Evolutionary conservation across 306 rosid genomes (phyloP).

Genomic region (Cucurbita maxima): DNA sequence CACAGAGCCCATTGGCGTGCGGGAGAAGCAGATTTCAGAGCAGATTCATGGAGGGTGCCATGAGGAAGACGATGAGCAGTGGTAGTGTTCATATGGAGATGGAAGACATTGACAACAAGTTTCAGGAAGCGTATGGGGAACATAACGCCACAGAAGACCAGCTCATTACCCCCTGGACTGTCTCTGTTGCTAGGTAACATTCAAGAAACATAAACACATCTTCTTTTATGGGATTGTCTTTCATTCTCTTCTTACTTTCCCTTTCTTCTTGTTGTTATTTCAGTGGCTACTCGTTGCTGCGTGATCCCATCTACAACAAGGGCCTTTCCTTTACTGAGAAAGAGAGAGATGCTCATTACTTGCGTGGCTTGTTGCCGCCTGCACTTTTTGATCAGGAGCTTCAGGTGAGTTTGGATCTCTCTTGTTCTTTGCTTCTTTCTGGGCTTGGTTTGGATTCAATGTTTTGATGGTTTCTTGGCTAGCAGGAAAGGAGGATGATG

Average conservation of each 20-base stretch:
- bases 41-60: conserved; percentile 24
- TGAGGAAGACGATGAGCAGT: conserved; percentile 43
- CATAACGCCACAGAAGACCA: conserved; percentile 2
- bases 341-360: conserved; percentile 90
- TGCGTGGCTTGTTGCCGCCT: conserved; percentile 94
- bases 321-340: conserved; percentile 76
- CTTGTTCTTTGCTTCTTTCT: not conserved
- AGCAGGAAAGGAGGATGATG: conserved; percentile 75
- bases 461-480: conserved; percentile 1
- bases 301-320: conserved; percentile 92
- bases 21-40: conserved; percentile 2
- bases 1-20: conserved; percentile 21
- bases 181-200: conserved; percentile 8
- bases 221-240: not conserved
- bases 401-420: conserved; percentile 36
- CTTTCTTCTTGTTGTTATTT: conserved; percentile 1
- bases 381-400: conserved; percentile 56
- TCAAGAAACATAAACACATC: not conserved
- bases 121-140: conserved; percentile 4
- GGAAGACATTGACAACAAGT: conserved; percentile 13
- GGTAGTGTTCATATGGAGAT: conserved; percentile 33
- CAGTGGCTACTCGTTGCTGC: conserved; percentile 70
- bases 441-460: not conserved
- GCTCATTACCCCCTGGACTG: conserved; percentile 4
- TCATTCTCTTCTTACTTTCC: not conserved